Conservation (phyloP, 2,329 filamentous ascomycete species). For the Teratosphaeria destructans region DNA sequence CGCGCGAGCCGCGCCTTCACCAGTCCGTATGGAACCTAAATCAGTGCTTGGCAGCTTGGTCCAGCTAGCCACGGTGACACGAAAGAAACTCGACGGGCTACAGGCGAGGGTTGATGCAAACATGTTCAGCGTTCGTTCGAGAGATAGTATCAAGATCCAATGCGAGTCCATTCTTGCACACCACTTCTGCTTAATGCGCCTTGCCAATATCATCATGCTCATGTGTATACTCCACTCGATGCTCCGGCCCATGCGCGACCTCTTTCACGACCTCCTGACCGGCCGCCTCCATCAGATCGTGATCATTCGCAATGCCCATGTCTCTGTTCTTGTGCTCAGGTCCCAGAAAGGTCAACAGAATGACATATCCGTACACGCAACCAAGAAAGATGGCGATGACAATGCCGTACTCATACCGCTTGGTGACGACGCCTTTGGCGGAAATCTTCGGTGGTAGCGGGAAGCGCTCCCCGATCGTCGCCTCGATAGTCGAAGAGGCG, state of each 20-base stretch:
- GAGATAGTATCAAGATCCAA: background rate
- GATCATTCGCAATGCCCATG: conserved; percentile 18
- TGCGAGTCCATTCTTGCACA: background rate
- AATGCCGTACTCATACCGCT: conserved; percentile 33
- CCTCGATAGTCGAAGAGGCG: conserved; percentile 34
- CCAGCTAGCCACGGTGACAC: background rate
- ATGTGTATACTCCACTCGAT: background rate
- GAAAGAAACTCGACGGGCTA: too few species aligned
- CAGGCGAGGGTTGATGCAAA: too few species aligned
- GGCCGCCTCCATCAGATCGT: conserved; percentile 20
- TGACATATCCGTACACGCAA: conserved; percentile 59
- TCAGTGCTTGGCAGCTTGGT: background rate
- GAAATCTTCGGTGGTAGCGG: conserved; percentile 32
- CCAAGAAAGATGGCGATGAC: conserved; percentile 82
- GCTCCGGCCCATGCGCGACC: conserved; percentile 28
- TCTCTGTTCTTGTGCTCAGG: conserved; percentile 35
- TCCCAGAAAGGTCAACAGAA: conserved; percentile 54
- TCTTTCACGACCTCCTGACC: conserved; percentile 9
- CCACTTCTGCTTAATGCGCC: background rate
- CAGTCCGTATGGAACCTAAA: background rate
- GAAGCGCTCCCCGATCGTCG: conserved; percentile 32
- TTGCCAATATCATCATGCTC: background rate
- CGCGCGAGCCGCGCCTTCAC: background rate
- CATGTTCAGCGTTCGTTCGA: too few species aligned
- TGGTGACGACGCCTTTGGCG: conserved; percentile 24